Base-by-base conservation (phyloP, 108 stramenopile species). In the Chaetoceros tenuissimus region DNA sequence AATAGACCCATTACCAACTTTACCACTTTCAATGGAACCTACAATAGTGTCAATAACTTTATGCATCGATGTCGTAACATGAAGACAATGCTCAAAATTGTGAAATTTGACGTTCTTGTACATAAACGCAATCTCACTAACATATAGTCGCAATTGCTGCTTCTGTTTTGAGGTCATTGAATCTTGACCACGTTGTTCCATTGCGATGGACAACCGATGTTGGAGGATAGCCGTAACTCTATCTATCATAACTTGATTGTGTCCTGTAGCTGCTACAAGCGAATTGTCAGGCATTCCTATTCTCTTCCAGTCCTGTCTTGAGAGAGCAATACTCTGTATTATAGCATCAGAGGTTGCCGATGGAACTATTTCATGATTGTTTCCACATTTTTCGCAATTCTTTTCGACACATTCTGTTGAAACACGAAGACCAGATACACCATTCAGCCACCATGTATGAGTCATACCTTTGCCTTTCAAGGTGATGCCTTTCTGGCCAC, bases 31-130 rank as follows among this genome's bases (percentile, higher is more conserved):
- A 62, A 25, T 63, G 17, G 59, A 43, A 24, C 47, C 53, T 21
- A 58, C 46, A 23, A 74, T 25, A 3, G 53, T 40, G 19, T 57
- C 23, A 13, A 78, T 34, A 18, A 76, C 31, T 31, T 73, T 70
- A 22, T 72, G 65, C 53, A 71, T 55, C 1, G 63, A 60, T 59
- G 64, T 62, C 1, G 74, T 72, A 3, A 84, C 82, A 58, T 84
- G 82, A 28, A 69, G 51, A 18, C 72, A 72, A 54, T 82, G 81
- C 45, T 79, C 81, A 56, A 79, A 79, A 26, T 73, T 75, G 67
- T 83, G 82, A 55, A 83, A 83, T 3, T 72, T 70, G 22, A 79
- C 79, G 30, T 65, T 46, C 7, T 64, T 64, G 51, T 83, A 77
- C 60, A 76, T 59, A 1, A 34, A 24, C 3, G 73, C 66, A 50